Percentiles rank a stretch among this genome's conserved stretches.
These are phyloP conservation scores for Oxyria digyna DNA, from an alignment of 148 eudicot genomes.

Conservation along the genomic window DNA sequence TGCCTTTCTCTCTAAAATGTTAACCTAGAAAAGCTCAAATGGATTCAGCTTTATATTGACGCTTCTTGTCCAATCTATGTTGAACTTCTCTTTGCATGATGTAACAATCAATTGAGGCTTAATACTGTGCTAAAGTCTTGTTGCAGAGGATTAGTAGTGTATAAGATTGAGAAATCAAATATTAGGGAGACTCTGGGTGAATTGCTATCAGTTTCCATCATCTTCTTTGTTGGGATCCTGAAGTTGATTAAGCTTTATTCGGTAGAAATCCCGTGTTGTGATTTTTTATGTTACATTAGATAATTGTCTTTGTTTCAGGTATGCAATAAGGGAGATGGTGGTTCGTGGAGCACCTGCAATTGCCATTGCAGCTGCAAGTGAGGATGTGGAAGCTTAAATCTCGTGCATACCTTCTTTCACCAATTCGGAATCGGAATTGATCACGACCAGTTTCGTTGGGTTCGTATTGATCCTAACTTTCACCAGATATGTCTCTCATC, in stretches of 20 bases:
- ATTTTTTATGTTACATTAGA: background rate
- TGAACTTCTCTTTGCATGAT: background rate
- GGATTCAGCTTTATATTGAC: background rate
- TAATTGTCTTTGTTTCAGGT: conserved; percentile 32
- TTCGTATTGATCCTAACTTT: too few species aligned
- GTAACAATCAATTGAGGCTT: background rate
- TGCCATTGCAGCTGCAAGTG: conserved; percentile 92
- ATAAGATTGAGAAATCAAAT: too few species aligned
- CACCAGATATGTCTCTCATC: too few species aligned
- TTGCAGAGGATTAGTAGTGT: background rate
- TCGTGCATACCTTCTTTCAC: too few species aligned
- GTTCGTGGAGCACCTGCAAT: conserved; percentile 99
- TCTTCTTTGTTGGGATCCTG: too few species aligned
- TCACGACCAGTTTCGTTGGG: too few species aligned
- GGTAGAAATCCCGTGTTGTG: too few species aligned
- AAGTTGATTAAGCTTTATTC: too few species aligned
- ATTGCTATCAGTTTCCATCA: too few species aligned
- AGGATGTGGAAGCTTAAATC: too few species aligned
- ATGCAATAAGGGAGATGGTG: conserved; percentile 85
- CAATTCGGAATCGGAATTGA: too few species aligned
- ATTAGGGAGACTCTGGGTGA: too few species aligned
- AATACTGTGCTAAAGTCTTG: background rate
- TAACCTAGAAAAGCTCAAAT: background rate
- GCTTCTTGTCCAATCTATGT: background rate
- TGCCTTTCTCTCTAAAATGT: background rate